Evolutionary conservation across 768 basidiomycete genomes (phyloP).

Genomic region (Leucosporidium yakuticum): DNA sequence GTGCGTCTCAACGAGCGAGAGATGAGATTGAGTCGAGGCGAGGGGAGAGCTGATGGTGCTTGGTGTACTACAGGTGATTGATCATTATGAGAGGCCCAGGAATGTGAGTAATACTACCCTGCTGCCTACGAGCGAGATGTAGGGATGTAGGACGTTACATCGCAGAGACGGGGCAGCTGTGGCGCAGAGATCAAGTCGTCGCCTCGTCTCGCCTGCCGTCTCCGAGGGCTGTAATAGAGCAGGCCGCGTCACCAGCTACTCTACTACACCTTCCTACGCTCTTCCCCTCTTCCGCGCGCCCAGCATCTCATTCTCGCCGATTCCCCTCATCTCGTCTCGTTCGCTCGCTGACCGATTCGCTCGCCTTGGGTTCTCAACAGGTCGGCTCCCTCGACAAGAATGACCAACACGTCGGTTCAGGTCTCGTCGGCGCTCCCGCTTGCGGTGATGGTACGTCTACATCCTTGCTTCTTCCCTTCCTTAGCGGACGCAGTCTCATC

Average conservation of each 20-base stretch:
- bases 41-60: too few species aligned
- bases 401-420: conserved; percentile 88
- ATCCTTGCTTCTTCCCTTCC: too few species aligned
- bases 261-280: neutral
- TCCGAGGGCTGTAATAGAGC: neutral
- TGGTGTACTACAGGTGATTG: conserved; percentile 78
- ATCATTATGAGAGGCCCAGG: conserved; percentile 94
- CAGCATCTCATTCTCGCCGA: too few species aligned
- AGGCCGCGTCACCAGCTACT: conserved; percentile 42
- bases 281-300: neutral
- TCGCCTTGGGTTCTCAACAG: too few species aligned
- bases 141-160: neutral
- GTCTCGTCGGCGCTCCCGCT: conserved; percentile 67
- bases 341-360: conserved; percentile 26
- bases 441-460: conserved; percentile 39
- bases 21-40: neutral
- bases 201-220: neutral
- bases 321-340: conserved; percentile 48
- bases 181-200: conserved; percentile 20
- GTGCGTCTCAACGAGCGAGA: conserved; percentile 1
- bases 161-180: neutral
- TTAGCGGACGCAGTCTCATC: neutral
- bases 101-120: conserved; percentile 59
- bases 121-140: conserved; percentile 13
- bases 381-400: conserved; percentile 92